These are phyloP conservation scores for Phytophthora nicotianae DNA, from an alignment of 352 stramenopile species.

Conservation along the genomic window DNA sequence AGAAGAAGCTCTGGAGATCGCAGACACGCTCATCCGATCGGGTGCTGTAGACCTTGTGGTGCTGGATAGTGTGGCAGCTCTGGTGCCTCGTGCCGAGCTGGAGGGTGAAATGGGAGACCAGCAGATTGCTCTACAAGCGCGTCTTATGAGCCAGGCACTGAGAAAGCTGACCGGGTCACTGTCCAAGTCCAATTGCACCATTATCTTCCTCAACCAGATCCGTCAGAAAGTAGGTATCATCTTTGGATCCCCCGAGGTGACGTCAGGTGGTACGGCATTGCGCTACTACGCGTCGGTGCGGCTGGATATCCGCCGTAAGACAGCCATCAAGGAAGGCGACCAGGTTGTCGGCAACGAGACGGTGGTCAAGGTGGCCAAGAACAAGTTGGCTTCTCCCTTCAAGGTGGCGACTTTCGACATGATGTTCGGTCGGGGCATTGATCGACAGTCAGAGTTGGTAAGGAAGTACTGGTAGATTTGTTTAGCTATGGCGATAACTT, in stretches of 20 bases:
- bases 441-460: constrained; percentile 87
- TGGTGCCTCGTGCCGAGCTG: constrained; percentile 96
- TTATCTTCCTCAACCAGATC: constrained; percentile 99
- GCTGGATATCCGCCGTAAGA: constrained; percentile 96
- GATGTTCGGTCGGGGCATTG: constrained; percentile 97
- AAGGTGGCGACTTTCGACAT: constrained; percentile 96
- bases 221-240: constrained; percentile 97
- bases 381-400: constrained; percentile 98
- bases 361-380: constrained; percentile 99
- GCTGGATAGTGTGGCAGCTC: constrained; percentile 96
- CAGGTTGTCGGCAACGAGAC: constrained; percentile 96
- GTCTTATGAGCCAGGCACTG: constrained; percentile 97
- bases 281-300: constrained; percentile 92
- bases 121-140: constrained; percentile 97
- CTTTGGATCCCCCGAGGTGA: constrained; percentile 98
- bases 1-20: constrained; percentile 98
- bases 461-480: neutral
- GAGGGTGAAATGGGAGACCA: constrained; percentile 95
- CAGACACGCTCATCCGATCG: constrained; percentile 96
- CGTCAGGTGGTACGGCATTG: constrained; percentile 88
- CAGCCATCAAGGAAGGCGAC: constrained; percentile 90
- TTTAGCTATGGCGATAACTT: constrained; percentile 3
- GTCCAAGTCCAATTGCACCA: constrained; percentile 94
- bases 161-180: constrained; percentile 97
- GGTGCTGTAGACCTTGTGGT: constrained; percentile 98